Conservation (phyloP, 2,329 filamentous ascomycete genomes). For the Dothidotthia symphoricarpi region DNA sequence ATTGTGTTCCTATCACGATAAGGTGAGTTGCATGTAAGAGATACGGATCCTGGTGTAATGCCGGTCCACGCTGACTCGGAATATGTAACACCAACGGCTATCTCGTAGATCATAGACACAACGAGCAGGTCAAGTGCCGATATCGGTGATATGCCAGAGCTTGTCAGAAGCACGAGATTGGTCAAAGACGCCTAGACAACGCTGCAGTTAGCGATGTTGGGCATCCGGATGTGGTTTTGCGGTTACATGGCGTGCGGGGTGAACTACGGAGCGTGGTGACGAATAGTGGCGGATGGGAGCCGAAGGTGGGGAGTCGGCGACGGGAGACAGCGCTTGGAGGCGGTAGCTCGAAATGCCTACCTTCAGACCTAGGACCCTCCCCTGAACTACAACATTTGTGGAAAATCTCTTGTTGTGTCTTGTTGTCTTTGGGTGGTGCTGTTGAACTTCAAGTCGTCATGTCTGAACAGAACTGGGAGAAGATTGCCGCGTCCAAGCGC, state of each 20-base stretch:
- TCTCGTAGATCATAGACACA: slow-evolving; percentile 4
- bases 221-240: background rate
- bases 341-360: slow-evolving; percentile 7
- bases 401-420: background rate
- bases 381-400: slow-evolving; percentile 2
- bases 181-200: slow-evolving; percentile 1
- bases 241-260: slow-evolving; percentile 12
- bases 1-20: too few species aligned
- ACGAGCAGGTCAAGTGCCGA: slow-evolving; percentile 9
- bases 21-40: slow-evolving; percentile 1
- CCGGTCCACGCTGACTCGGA: slow-evolving; percentile 13
- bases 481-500: slow-evolving; percentile 46
- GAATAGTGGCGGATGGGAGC: slow-evolving; percentile 5
- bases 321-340: slow-evolving; percentile 9
- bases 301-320: slow-evolving; percentile 19
- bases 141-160: slow-evolving; percentile 11
- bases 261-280: slow-evolving; percentile 3
- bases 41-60: slow-evolving; percentile 15
- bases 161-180: slow-evolving; percentile 10
- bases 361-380: slow-evolving; percentile 3
- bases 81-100: slow-evolving; percentile 9
- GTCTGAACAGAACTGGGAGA: slow-evolving; percentile 43
- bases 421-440: slow-evolving; percentile 1
- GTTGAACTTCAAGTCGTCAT: slow-evolving; percentile 10
- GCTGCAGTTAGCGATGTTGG: background rate